Evolutionary conservation across 1,139 yeast species (phyloP), one percentile per base, ranked within the genome.

Genomic region (Yamadazyma jaroonii): DNA sequence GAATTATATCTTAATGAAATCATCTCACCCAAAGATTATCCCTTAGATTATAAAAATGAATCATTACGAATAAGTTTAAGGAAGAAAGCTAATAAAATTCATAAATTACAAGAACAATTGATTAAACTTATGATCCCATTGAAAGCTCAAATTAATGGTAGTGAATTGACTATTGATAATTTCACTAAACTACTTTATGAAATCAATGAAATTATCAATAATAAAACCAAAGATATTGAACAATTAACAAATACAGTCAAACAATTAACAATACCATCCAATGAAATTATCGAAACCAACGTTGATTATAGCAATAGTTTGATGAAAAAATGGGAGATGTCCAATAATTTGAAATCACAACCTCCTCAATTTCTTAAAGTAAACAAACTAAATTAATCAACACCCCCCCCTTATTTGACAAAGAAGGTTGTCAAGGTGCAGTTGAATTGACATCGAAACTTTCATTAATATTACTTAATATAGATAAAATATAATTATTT

Each of bases 91-190:
- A 28, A 37, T 3, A 37, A 40, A 6, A 47, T 59, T 7, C 40
- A 48, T 30, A 32, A 40, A 5, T 43, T 54, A 9, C 57, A 56
- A 40, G 49, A 52, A 22, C 40, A 53, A 24, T 36, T 59, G 10
- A 41, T 51, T 7, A 31, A 44, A n/a, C 32, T 43, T 27, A 44
- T 62, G 46, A 54, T 61, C 51, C 61, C 65, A 3, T 40, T 61
- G 9, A 62, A 61, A 35, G 57, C 61, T 3, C 48, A 42, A 33
- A 36, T 47, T 6, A 39, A 45, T 10, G 39, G 44, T 8, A 43
- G 44, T 10, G 37, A 42, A 4, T 34, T 47, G 8, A 41, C 57
- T 2, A 33, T 56, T 6, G 49, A 52, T 6, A 56, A 54, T 32
- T 35, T 58, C 29, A 60, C 53, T 34, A 43, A 49, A 34, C 46